These are phyloP conservation scores for Russula compacta DNA, from an alignment of 768 basidiomycete species.

Conservation along the genomic window DNA sequence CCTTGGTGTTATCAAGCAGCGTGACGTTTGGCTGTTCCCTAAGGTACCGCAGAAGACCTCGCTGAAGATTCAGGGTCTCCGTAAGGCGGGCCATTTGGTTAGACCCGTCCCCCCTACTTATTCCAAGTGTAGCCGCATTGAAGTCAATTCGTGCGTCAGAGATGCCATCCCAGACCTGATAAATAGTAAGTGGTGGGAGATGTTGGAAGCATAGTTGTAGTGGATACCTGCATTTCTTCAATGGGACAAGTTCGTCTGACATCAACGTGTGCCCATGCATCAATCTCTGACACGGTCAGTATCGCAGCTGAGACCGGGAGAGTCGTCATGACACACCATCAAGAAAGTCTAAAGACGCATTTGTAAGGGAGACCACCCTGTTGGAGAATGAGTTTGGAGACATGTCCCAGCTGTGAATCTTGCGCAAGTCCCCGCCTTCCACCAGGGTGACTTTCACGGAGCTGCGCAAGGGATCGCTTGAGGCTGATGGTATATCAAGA, in stretches of 20 bases:
- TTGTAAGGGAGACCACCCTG: conserved; percentile 80
- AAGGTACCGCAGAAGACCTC: conserved; percentile 64
- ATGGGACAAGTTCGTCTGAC: conserved; percentile 56
- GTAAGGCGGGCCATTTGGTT: conserved; percentile 72
- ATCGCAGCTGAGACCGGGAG: background rate
- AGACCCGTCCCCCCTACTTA: conserved; percentile 22
- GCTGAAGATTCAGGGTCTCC: conserved; percentile 91
- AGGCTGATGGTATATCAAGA: conserved; percentile 34
- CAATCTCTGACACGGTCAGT: conserved; percentile 45
- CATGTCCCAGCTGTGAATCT: conserved; percentile 58
- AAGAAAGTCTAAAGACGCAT: conserved; percentile 58
- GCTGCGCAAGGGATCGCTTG: conserved; percentile 40
- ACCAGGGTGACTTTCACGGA: conserved; percentile 61
- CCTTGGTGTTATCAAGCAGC: conserved; percentile 65
- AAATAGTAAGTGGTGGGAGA: conserved; percentile 4
- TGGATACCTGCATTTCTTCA: conserved; percentile 75
- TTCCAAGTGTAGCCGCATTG: conserved; percentile 40
- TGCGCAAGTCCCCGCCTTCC: conserved; percentile 71
- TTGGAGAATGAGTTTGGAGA: conserved; percentile 57
- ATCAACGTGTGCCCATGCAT: conserved; percentile 78
- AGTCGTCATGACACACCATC: conserved; percentile 35
- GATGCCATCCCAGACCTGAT: conserved; percentile 86
- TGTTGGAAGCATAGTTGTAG: background rate
- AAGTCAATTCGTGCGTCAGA: conserved; percentile 75
- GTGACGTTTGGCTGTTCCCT: conserved; percentile 42